Base-by-base conservation (phyloP, 768 basidiomycete species). In the Tricholoma terreum region DNA sequence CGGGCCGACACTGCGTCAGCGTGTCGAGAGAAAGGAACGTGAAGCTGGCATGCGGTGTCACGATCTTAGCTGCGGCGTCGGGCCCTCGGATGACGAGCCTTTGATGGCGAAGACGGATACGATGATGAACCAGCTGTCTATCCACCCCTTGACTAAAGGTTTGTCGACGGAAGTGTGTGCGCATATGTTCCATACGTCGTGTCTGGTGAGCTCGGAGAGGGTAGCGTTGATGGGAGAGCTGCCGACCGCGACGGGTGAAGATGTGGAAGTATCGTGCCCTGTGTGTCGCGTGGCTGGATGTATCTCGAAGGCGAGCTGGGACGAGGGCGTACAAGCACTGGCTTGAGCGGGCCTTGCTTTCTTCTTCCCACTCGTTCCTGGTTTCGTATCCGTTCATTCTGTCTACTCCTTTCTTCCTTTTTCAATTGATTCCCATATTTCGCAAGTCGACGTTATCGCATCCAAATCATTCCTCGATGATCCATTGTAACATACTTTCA, bases 11-110 rank as follows among this genome's bases (percentile, higher is more conserved):
- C 71, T 91, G 43, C 86, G 90, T 24, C 83, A 91, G 67, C 81
- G 84, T 6, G 76, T 92, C 15, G 90, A 92, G 69, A 78, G 80
- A 57, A 77, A 82, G 55, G 90, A 92, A 69, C 80, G 85, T 19
- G 87, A 89, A 66, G 79, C 81, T 19, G 90, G 88, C 0, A 65
- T 90, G 63, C 77, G 90, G 50, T 92, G 90, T 67, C 82, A 75
- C 36, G 90, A 91, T 63, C 71, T 84, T 27, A 84, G 83, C 58
- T 92, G 90, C 68, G 88, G 87, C 2, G 67, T 90, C 27, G 90
- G 89, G 0, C 88, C 88, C 6, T 84, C 82, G 12, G 88, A 90
- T 56, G 88, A 89, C 14, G 86, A 89, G 42, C 87, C 87, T 12
- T 71, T 71, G 43, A 69, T 78, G 6, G 68, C 66, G 50, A 52